Percentiles rank a stretch among this genome's conserved stretches.
Conservation (phyloP, 179 eudicot genomes). For the Carnegiea gigantea region DNA sequence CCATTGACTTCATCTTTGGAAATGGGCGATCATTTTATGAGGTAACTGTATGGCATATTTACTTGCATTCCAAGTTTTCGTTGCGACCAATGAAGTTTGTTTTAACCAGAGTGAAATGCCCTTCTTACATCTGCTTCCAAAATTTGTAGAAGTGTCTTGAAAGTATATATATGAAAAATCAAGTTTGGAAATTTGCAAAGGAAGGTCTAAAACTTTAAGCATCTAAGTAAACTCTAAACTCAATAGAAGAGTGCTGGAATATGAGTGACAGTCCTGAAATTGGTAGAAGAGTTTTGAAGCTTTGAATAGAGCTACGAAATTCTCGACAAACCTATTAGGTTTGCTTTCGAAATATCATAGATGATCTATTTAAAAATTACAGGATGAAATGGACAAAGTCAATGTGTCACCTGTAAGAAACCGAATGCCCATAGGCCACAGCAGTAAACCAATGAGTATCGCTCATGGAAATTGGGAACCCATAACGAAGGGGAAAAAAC, state of each 20-base stretch:
- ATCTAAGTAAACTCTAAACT: no score
- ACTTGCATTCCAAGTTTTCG: not conserved
- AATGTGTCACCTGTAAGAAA: not conserved
- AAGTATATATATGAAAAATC: no score
- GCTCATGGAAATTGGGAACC: no score
- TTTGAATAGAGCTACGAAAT: not conserved
- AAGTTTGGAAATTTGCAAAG: no score
- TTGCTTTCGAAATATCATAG: not conserved
- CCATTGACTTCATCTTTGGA: constrained; percentile 88
- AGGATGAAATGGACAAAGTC: no score
- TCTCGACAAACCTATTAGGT: not conserved
- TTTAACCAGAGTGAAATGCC: no score
- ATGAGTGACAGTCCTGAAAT: not conserved
- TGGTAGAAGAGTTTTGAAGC: not conserved
- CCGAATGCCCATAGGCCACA: no score
- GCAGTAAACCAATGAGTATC: not conserved
- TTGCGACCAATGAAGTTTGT: not conserved
- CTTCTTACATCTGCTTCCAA: no score
- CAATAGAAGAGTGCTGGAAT: no score
- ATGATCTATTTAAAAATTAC: no score
- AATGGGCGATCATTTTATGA: constrained; percentile 76
- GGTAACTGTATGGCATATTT: constrained; percentile 35
- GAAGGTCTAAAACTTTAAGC: not conserved
- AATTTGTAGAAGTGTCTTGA: no score
- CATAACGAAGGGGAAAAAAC: not conserved